phyloP scores from a whole-genome alignment of 129 eudicot species.

The sunflower (Helianthus annuus) region DNA sequence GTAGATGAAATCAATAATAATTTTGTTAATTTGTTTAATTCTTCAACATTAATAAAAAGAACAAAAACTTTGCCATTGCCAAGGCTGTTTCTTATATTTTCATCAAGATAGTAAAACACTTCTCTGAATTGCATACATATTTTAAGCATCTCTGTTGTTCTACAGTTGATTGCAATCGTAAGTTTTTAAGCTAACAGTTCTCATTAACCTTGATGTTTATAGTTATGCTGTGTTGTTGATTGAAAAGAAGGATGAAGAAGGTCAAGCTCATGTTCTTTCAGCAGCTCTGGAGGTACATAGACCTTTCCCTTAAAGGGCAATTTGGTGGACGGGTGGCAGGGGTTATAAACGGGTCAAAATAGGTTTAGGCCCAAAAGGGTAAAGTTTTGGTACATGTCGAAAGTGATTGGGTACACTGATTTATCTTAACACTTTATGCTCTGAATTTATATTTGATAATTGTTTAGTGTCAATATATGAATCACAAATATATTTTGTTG shows the following conservation, averaged over 20 bases:
- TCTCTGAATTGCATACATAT: not conserved
- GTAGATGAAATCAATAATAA: not conserved
- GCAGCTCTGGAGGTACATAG: slow-evolving; percentile 84
- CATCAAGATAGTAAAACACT: not conserved
- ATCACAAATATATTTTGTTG: not conserved
- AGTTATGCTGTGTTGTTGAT: slow-evolving; percentile 92
- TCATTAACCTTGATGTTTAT: slow-evolving; percentile 27
- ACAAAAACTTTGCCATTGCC: not conserved
- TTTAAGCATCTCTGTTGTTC: slow-evolving; percentile 14
- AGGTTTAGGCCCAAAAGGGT: not conserved
- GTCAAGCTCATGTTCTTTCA: slow-evolving; percentile 95
- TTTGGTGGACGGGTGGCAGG: not conserved
- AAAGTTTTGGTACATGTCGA: not conserved
- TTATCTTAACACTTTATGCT: not conserved
- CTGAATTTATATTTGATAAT: not conserved
- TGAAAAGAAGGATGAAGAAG: slow-evolving; percentile 91
- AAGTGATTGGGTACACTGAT: not conserved
- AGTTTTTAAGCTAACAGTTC: slow-evolving; percentile 6
- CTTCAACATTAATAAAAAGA: not conserved
- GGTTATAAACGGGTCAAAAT: not conserved
- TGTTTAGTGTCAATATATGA: not conserved
- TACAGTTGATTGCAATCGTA: slow-evolving; percentile 1
- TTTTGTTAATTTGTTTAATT: not conserved
- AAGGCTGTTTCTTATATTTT: slow-evolving; percentile 1
- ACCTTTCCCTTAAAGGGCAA: not conserved